Conservation (phyloP, 768 basidiomycete genomes). For the Pleurotus pulmonarius region DNA sequence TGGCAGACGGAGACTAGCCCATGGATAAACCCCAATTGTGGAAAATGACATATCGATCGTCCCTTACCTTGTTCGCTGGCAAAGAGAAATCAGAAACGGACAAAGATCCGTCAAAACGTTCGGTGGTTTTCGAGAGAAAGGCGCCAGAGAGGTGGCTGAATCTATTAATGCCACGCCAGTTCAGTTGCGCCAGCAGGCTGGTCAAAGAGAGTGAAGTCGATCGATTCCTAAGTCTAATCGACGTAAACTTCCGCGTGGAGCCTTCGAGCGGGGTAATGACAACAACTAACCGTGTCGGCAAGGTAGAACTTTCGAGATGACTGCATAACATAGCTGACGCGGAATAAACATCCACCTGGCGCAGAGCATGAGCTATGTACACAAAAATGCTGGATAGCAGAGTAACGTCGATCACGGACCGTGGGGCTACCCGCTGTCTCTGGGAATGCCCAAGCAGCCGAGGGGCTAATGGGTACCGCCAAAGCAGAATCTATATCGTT, state of each 20-base stretch:
- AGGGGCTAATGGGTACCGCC: slow-evolving; percentile 32
- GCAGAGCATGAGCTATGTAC: no score
- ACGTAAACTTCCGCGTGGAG: neutral
- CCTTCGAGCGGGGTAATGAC: neutral
- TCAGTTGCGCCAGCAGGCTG: slow-evolving; percentile 33
- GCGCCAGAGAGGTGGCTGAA: slow-evolving; percentile 56
- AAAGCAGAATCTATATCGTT: slow-evolving; percentile 43
- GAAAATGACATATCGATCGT: neutral
- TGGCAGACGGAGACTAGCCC: slow-evolving; percentile 1
- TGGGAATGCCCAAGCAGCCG: no score
- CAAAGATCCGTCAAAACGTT: slow-evolving; percentile 21
- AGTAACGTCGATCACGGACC: no score
- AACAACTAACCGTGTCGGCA: slow-evolving; percentile 49
- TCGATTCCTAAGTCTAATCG: neutral
- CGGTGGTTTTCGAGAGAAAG: slow-evolving; percentile 36
- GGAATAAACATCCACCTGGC: slow-evolving; percentile 34
- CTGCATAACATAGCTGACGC: slow-evolving; percentile 56
- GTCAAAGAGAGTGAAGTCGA: slow-evolving; percentile 3
- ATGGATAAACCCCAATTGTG: slow-evolving; percentile 1
- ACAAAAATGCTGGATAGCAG: no score
- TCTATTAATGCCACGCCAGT: slow-evolving; percentile 47
- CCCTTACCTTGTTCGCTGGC: neutral
- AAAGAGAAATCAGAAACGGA: slow-evolving; percentile 37
- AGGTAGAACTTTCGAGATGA: slow-evolving; percentile 54
- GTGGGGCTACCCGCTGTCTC: slow-evolving; percentile 10